Evolutionary conservation across 1,284 basidiomycete species (phyloP).

Genomic region (Cutaneotrichosporon arboriforme): DNA sequence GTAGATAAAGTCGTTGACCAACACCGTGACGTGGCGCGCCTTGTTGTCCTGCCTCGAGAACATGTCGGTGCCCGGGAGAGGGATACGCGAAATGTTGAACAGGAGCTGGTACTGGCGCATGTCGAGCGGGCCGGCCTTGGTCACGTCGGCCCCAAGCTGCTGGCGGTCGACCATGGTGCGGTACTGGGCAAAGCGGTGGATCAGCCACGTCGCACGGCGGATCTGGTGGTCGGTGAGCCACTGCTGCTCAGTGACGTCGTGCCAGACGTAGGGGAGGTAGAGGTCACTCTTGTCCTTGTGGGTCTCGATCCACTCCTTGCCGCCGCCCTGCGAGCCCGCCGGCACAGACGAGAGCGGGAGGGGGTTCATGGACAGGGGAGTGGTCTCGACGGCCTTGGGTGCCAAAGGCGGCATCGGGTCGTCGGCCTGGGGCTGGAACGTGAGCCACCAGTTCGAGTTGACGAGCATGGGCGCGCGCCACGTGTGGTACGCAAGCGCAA

Average conservation of each 20-base stretch:
- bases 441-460: conserved; percentile 97
- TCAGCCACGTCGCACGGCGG: conserved; percentile 76
- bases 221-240: conserved; percentile 77
- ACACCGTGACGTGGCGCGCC: conserved; percentile 62
- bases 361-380: conserved; percentile 19
- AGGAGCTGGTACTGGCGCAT: conserved; percentile 59
- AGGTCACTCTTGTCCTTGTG: conserved; percentile 35
- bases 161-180: conserved; percentile 57
- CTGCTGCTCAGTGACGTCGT: conserved; percentile 39
- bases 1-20: conserved; percentile 78
- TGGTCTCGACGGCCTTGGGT: conserved; percentile 13
- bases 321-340: conserved; percentile 32
- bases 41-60: conserved; percentile 55
- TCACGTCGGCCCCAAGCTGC: conserved; percentile 54
- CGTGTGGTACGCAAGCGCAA: conserved; percentile 81
- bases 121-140: conserved; percentile 54
- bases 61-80: conserved; percentile 60
- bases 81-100: conserved; percentile 73
- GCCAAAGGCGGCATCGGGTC: conserved; percentile 45
- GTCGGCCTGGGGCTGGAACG: conserved; percentile 58
- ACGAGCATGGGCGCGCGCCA: conserved; percentile 80
- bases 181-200: conserved; percentile 70
- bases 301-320: conserved; percentile 52
- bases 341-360: conserved; percentile 22
- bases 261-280: conserved; percentile 36